Conservation (phyloP, 2,329 filamentous ascomycete genomes). For the Mycosphaerella sp. region DNA sequence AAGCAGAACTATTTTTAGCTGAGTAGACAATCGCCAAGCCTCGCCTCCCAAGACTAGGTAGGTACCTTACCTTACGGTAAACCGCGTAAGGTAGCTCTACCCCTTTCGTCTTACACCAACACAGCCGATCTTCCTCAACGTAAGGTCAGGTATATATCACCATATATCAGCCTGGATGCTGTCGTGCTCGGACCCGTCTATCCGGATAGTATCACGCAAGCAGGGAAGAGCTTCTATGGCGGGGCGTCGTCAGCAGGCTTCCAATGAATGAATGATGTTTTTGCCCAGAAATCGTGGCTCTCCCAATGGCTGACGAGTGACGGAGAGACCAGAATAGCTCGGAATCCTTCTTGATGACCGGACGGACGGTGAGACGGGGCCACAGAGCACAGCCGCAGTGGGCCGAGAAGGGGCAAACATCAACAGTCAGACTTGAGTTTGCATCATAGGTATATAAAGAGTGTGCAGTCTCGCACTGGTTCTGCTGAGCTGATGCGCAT, state of each 20-base stretch:
- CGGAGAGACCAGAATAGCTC: constrained; percentile 3
- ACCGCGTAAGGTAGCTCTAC: too few relatives aligned
- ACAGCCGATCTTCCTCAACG: too few relatives aligned
- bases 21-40: background rate
- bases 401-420: background rate
- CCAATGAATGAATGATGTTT: background rate
- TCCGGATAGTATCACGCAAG: too few relatives aligned
- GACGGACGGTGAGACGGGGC: background rate
- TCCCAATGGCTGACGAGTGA: too few relatives aligned
- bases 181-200: too few relatives aligned
- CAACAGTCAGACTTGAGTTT: background rate
- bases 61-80: too few relatives aligned
- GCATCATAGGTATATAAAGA: too few relatives aligned
- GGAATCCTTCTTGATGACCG: background rate
- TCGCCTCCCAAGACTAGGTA: background rate
- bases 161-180: too few relatives aligned
- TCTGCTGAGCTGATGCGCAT: background rate
- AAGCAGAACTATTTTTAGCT: background rate
- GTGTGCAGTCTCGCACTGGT: background rate
- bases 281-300: too few relatives aligned
- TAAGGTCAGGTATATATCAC: too few relatives aligned
- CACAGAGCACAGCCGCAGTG: constrained; percentile 6
- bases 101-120: background rate
- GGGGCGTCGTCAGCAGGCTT: background rate
- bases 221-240: too few relatives aligned